Conservation (phyloP, 768 basidiomycete species). For the Serendipita indica region DNA sequence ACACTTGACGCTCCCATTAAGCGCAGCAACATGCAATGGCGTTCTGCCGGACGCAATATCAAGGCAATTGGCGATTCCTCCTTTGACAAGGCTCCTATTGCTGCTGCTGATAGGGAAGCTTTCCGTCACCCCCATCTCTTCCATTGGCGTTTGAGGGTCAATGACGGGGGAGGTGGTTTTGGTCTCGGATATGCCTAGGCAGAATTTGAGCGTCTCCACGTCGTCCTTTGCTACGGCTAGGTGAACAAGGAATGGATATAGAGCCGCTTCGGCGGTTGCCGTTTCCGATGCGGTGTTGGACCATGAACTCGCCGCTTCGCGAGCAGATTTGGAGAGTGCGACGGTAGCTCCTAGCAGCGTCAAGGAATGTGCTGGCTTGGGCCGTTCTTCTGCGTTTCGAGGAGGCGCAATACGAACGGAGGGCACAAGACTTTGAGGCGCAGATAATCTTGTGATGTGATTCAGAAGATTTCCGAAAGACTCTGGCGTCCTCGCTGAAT, state of each 20-base stretch:
- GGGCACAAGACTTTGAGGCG: background rate
- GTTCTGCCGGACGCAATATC: constrained; percentile 58
- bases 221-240: constrained; percentile 64
- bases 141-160: too few relatives aligned
- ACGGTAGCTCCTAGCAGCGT: constrained; percentile 9
- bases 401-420: background rate
- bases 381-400: background rate
- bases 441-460: constrained; percentile 9
- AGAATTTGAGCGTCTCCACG: constrained; percentile 43
- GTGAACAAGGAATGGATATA: constrained; percentile 67
- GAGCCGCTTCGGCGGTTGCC: constrained; percentile 46
- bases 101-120: constrained; percentile 19
- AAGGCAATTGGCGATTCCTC: constrained; percentile 58
- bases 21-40: constrained; percentile 63
- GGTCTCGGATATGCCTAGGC: constrained; percentile 24
- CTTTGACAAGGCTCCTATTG: constrained; percentile 19
- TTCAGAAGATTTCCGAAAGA: constrained; percentile 16
- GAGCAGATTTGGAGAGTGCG: constrained; percentile 25
- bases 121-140: too few relatives aligned
- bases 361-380: background rate
- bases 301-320: constrained; percentile 47
- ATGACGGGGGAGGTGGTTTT: too few relatives aligned
- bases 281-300: constrained; percentile 66
- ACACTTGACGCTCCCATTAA: constrained; percentile 41
- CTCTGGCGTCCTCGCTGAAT: constrained; percentile 12